Evolutionary conservation across 805 yeast genomes (phyloP), one percentile per base, ranked within the genome.

Genomic region (Priceomyces fermenticarens): DNA sequence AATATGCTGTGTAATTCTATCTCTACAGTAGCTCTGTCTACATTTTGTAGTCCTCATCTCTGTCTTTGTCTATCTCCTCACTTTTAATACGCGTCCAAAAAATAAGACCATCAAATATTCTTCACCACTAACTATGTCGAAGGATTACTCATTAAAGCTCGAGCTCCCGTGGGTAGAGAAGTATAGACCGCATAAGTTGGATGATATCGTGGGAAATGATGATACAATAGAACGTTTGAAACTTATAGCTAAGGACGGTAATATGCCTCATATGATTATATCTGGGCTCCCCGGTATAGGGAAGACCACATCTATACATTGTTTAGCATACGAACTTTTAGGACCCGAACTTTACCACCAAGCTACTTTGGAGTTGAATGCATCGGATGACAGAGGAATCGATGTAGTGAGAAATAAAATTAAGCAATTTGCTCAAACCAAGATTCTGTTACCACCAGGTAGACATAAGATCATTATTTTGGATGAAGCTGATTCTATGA

Each of bases 271-370:
- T 64, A 72, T 93, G 77, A 90, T 93, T 52, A 85, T 93, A 34
- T 84, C 93, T n/a, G 96, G 99, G 2, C 67, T 88, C 35, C 99
- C 99, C 2, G 99, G 99, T 51, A 91, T 93, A 41, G 99, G 99
- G 32, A 93, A 93, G 60, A 93, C 99, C 2, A 93, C 99, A 0
- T 85, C 97, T 2, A 80, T 93, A 4, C 87, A 86, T 45, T 90
- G 97, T 66, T 74, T 93, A 23, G 97, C 98, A 0, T 75, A 79
- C 39, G 95, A 86, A 55, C 64, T 93, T 32, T 70, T 93, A 25
- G 96, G 96, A 0, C 66, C 63, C 3, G 77, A 77, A 13, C 67
- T 80, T 17, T 83, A 83, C 52, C 70, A 73, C 29, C 91, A 85
- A 49, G 99, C 96, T 0, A 91, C 91, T 0, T 65, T 93, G 42